Evolutionary conservation across 2,329 filamentous ascomycete genomes (phyloP), one percentile per base, ranked within the genome.

Genomic region (Neonectria hederae): DNA sequence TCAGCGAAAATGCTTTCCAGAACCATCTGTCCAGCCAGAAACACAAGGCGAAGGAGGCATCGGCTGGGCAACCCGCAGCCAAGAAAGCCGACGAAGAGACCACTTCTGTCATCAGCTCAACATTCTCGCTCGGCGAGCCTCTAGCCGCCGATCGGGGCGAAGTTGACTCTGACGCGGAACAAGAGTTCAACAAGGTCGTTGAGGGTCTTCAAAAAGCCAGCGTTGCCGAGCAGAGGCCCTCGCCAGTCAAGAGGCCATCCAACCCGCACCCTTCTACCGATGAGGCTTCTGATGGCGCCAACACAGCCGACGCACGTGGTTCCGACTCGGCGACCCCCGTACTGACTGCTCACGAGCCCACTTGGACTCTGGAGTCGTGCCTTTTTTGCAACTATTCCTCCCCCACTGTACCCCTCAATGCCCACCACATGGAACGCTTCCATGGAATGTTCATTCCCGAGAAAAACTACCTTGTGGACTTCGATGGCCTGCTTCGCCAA

Each of bases 371-470:
- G 73, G 78, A 80, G 76, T 78, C 83, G 8, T 99, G 96, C 77
- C 83, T 99, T 17, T 98, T 99, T 84, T 99, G 96, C 85, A 97
- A 96, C 78, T 92, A 92, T 74, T 84, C 91, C 54, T 97, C 94
- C 0, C 88, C 92, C 0, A 91, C 88, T 13, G 81, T 93, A 6
- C 80, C 88, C n/a, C 83, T 94, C 32, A 97, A 94, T 75, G 83
- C 93, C 35, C 83, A 89, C 43, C 96, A 99, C 76, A 99, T 99
- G 96, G 90, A 91, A 76, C 91, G 92, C 65, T 90, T 91, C 73
- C 96, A 99, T 76, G 93, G 95, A 82, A 94, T 97, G 89, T 97
- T 98, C 79, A 90, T 99, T 66, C 96, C 96, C 0, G 96, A 99
- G 78, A 92, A 89, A 79, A 83, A 90, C 32, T 99, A 93, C 73